Conservation (phyloP, 495 filamentous ascomycete genomes). For the Neurospora terricola region DNA sequence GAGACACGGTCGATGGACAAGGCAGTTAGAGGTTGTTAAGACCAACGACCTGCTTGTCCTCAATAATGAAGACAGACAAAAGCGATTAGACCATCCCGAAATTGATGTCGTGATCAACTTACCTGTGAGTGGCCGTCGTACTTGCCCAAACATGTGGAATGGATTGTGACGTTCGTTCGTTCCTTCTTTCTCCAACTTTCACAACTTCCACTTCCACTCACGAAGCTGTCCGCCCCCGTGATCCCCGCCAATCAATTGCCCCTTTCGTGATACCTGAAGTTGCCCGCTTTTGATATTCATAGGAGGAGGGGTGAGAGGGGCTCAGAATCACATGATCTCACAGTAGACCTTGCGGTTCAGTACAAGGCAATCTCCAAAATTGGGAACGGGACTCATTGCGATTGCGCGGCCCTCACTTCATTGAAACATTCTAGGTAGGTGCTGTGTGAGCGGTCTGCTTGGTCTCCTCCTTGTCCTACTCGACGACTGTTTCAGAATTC, state of each 20-base stretch:
- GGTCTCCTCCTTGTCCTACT: neutral
- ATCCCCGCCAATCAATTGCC: neutral
- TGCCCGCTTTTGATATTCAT: neutral
- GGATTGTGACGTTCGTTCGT: neutral
- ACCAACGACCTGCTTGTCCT: neutral
- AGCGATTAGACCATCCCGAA: neutral
- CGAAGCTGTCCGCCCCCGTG: neutral
- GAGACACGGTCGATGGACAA: neutral
- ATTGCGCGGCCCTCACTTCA: too few species aligned
- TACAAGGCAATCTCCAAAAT: too few species aligned
- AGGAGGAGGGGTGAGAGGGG: neutral
- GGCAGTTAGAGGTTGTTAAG: neutral
- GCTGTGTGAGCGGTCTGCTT: neutral
- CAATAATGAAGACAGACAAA: neutral
- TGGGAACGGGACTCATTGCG: too few species aligned
- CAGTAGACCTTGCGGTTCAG: neutral
- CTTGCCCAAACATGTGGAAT: neutral
- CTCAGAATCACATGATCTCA: neutral
- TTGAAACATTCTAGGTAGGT: neutral
- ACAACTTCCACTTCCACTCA: neutral
- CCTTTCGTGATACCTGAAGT: neutral
- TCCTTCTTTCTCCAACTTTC: neutral
- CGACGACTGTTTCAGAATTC: neutral
- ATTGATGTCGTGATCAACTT: neutral
- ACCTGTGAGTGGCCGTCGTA: too few species aligned